phyloP scores from a whole-genome alignment of 1,139 yeast species.

The Geotrichum candidum region DNA sequence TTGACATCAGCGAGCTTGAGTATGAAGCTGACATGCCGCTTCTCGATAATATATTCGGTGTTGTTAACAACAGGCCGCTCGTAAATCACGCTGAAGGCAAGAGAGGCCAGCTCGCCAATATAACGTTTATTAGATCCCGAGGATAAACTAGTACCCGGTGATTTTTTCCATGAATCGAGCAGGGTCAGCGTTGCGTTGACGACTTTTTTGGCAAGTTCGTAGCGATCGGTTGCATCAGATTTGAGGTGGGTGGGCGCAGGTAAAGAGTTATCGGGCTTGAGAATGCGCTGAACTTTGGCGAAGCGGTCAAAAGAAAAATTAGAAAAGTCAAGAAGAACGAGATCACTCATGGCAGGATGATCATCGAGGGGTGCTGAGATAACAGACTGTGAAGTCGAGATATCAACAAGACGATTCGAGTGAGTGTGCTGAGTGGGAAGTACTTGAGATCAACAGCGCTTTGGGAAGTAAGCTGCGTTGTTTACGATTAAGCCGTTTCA shows the following conservation, averaged over 20 bases:
- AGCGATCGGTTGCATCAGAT: constrained; percentile 10
- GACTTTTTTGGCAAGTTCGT: constrained; percentile 17
- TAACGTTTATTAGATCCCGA: constrained; percentile 14
- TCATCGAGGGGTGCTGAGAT: background rate
- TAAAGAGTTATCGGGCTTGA: constrained; percentile 10
- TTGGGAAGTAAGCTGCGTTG: constrained; percentile 1
- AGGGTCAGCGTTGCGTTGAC: constrained; percentile 14
- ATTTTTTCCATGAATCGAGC: constrained; percentile 16
- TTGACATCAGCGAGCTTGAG: constrained; percentile 21
- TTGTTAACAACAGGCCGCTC: background rate
- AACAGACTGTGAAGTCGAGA: background rate
- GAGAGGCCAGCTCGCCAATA: constrained; percentile 18
- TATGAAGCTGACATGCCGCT: constrained; percentile 21
- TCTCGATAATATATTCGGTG: constrained; percentile 18
- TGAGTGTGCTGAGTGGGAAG: background rate
- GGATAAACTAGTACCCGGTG: background rate
- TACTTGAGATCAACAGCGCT: background rate
- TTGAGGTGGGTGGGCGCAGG: background rate
- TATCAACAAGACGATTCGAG: background rate
- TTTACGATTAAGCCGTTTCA: background rate
- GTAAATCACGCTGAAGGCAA: constrained; percentile 18
- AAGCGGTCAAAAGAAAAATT: constrained; percentile 18
- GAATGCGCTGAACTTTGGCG: constrained; percentile 15
- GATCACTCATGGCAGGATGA: constrained; percentile 12
- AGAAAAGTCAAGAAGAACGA: constrained; percentile 17